phyloP scores from a whole-genome alignment of 148 eudicot genomes.

The Linanthus parryae region DNA sequence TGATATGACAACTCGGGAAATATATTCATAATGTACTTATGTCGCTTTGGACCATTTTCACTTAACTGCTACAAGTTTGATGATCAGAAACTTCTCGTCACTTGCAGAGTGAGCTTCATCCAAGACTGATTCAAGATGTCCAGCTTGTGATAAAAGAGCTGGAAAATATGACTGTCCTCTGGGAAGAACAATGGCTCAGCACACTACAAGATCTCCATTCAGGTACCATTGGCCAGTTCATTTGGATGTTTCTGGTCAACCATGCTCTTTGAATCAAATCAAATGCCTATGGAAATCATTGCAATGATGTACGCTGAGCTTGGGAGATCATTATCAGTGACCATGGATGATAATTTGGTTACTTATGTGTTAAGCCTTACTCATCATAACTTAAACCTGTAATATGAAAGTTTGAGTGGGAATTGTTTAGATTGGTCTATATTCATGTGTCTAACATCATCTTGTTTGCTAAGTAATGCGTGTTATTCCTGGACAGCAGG shows the following conservation, averaged over 20 bases:
- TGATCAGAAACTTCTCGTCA: background rate
- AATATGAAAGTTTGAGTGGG: background rate
- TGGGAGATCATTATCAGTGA: too few species aligned
- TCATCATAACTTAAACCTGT: too few species aligned
- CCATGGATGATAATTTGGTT: too few species aligned
- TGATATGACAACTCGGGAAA: too few species aligned
- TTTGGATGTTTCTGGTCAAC: background rate
- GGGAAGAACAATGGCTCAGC: conserved; percentile 99
- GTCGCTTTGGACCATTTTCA: too few species aligned
- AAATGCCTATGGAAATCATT: too few species aligned
- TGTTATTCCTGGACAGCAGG: background rate
- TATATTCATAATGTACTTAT: too few species aligned
- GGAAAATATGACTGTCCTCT: conserved; percentile 93
- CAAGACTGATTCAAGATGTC: conserved; percentile 82
- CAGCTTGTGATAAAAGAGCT: conserved; percentile 90
- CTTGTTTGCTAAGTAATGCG: background rate
- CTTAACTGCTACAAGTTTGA: too few species aligned
- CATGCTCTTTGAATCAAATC: background rate
- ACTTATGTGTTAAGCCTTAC: too few species aligned
- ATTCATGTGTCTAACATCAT: background rate
- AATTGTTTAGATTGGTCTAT: background rate
- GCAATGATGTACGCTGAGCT: too few species aligned
- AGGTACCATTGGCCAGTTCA: conserved; percentile 43
- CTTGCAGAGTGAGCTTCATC: conserved; percentile 83
- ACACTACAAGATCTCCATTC: conserved; percentile 97